Evolutionary conservation across 2,329 filamentous ascomycete species (phyloP).

Genomic region (Magnaporthiopsis rhizophila): DNA sequence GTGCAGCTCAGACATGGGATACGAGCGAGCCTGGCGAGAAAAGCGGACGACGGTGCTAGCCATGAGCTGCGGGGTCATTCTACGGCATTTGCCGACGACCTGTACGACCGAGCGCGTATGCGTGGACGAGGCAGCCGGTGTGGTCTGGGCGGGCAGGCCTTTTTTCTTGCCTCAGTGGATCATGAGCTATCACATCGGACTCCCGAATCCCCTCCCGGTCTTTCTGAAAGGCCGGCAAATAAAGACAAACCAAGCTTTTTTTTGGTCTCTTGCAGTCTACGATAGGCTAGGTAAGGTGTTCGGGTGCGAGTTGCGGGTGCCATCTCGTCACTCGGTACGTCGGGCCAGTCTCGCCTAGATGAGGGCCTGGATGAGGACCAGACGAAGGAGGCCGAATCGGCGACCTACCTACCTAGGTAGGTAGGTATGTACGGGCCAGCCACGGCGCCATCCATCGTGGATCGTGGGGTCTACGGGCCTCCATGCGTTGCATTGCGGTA

Average conservation of each 20-base stretch:
- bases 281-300: not conserved
- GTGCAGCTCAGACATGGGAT: not conserved
- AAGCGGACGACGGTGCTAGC: not conserved
- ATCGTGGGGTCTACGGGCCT: too few relatives aligned
- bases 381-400: not conserved
- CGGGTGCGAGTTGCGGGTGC: not conserved
- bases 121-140: not conserved
- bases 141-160: not conserved
- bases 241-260: not conserved
- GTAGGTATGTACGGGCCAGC: too few relatives aligned
- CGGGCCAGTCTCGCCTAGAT: not conserved
- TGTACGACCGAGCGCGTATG: not conserved
- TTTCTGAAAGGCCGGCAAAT: not conserved
- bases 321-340: not conserved
- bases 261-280: not conserved
- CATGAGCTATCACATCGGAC: not conserved
- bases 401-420: not conserved
- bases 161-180: not conserved
- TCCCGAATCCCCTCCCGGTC: not conserved
- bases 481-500: too few relatives aligned
- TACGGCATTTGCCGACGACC: not conserved
- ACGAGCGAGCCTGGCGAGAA: not conserved
- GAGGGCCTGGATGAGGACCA: not conserved
- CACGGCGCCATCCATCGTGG: too few relatives aligned
- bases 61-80: too few relatives aligned